Percentiles rank a stretch among this genome's conserved stretches.
Evolutionary conservation across 2,329 filamentous ascomycete genomes (phyloP).

Genomic region (Bisporella sp.): DNA sequence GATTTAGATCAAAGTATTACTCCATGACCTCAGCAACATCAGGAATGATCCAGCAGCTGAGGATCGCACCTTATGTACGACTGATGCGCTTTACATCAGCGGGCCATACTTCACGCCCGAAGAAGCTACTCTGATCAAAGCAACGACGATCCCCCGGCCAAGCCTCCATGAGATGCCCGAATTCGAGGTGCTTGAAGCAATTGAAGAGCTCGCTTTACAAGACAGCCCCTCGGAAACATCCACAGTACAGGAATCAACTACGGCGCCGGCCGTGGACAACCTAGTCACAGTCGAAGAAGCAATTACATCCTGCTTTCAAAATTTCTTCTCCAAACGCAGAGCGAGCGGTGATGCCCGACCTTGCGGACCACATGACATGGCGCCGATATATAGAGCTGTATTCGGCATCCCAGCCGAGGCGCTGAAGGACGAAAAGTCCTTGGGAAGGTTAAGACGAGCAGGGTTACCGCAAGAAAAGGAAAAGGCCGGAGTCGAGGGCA

Average conservation of each 20-base stretch:
- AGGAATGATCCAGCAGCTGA: slow-evolving; percentile 10
- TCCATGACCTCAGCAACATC: slow-evolving; percentile 20
- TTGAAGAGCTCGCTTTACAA: not conserved
- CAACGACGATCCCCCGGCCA: not conserved
- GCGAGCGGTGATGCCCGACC: slow-evolving; percentile 24
- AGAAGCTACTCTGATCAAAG: slow-evolving; percentile 16
- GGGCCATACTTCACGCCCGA: slow-evolving; percentile 20
- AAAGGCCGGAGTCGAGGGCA: not conserved
- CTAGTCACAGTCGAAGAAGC: slow-evolving; percentile 16
- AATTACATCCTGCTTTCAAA: slow-evolving; percentile 15
- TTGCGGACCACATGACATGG: slow-evolving; percentile 25
- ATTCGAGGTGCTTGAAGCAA: slow-evolving; percentile 4
- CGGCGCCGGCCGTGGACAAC: not conserved
- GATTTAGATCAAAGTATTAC: slow-evolving; percentile 13
- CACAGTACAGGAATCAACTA: not conserved
- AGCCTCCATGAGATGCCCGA: no score
- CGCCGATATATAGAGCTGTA: slow-evolving; percentile 12
- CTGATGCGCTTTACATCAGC: slow-evolving; percentile 24
- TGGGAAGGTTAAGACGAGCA: slow-evolving; percentile 12
- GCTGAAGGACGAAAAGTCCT: slow-evolving; percentile 14
- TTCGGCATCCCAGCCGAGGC: slow-evolving; percentile 14
- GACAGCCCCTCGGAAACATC: no score
- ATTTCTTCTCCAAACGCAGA: slow-evolving; percentile 23
- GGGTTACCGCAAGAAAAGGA: slow-evolving; percentile 1
- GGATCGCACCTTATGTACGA: slow-evolving; percentile 14